phyloP scores from a whole-genome alignment of 1,284 basidiomycete species.

The Rhodotorula sp. region DNA sequence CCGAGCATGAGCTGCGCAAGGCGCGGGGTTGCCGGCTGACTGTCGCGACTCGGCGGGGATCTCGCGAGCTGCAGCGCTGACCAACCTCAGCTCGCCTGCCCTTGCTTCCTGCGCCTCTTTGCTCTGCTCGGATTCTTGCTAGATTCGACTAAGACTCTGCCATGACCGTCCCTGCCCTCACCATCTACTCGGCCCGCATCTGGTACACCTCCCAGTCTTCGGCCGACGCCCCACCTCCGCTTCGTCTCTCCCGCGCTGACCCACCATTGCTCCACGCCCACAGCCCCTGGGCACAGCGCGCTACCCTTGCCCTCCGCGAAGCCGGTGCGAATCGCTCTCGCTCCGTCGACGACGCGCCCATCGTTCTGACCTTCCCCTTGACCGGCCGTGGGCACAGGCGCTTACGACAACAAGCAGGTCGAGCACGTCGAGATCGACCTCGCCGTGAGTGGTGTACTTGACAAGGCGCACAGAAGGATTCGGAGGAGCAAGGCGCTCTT shows the following conservation, averaged over 20 bases:
- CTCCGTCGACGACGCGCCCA: too few species aligned
- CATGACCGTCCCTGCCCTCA: conserved; percentile 1
- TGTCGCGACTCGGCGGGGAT: too few species aligned
- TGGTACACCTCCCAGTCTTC: background rate
- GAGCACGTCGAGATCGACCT: conserved; percentile 62
- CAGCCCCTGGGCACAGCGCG: conserved; percentile 50
- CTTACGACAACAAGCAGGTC: conserved; percentile 43
- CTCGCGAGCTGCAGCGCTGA: background rate
- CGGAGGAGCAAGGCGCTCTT: too few species aligned
- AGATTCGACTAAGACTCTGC: background rate
- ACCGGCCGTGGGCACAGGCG: background rate
- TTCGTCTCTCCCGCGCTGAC: background rate
- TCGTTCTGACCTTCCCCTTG: conserved; percentile 17
- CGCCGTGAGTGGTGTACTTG: background rate
- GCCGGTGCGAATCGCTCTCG: conserved; percentile 48
- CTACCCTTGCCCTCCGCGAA: conserved; percentile 63
- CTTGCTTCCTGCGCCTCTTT: too few species aligned
- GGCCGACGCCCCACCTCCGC: background rate
- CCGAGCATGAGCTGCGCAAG: too few species aligned
- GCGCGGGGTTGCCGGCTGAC: too few species aligned
- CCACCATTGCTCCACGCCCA: too few species aligned
- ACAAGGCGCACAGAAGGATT: too few species aligned
- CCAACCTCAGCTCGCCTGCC: background rate
- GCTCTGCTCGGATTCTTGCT: background rate
- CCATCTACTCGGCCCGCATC: conserved; percentile 17